phyloP scores from a whole-genome alignment of 345 rosid genomes.

The Eucalyptus leucophloia region DNA sequence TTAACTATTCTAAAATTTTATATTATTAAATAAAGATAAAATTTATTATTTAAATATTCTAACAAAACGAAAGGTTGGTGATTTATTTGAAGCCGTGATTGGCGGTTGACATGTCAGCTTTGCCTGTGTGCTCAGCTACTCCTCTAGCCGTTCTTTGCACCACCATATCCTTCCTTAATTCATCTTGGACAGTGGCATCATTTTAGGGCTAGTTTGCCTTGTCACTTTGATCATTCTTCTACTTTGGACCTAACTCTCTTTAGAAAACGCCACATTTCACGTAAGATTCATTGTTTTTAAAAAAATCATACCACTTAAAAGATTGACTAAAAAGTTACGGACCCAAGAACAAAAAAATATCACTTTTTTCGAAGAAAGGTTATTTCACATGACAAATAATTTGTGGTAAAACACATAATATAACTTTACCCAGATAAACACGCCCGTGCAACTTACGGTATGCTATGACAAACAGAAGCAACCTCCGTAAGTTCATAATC shows the following conservation, averaged over 20 bases:
- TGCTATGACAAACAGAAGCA: neutral
- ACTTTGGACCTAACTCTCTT: neutral
- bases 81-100: neutral
- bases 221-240: neutral
- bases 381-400: neutral
- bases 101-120: neutral
- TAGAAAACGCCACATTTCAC: neutral
- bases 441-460: neutral
- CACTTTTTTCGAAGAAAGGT: neutral
- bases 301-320: neutral
- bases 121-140: neutral
- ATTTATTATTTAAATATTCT: no score
- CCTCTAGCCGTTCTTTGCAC: neutral
- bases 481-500: neutral
- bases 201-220: neutral
- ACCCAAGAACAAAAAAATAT: neutral
- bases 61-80: rapidly evolving
- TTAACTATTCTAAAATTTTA: rapidly evolving
- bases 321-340: neutral
- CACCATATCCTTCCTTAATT: neutral
- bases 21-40: rapidly evolving
- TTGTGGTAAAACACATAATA: neutral
- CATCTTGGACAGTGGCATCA: neutral
- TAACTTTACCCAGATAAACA: neutral
- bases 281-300: neutral